Percentiles rank a stretch among this genome's conserved stretches.
These are phyloP conservation scores for Hymenoscyphus fraxineus DNA, from an alignment of 2,329 filamentous ascomycete genomes.

Conservation along the genomic window DNA sequence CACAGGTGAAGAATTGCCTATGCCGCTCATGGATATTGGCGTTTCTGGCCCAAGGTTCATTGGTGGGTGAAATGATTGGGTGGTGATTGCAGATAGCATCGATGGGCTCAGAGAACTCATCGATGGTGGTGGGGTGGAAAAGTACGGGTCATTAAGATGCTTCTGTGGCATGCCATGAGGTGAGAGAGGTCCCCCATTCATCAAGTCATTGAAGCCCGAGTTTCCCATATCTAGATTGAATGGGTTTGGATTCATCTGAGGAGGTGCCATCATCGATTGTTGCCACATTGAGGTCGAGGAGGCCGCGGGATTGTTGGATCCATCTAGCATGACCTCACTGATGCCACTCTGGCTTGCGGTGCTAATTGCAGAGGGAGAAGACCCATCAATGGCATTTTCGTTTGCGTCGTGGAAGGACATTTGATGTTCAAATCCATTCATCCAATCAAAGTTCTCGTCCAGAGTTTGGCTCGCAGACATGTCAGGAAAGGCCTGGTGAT, in stretches of 20 bases:
- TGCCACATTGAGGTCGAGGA: conserved; percentile 63
- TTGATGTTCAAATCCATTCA: conserved; percentile 74
- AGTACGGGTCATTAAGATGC: conserved; percentile 69
- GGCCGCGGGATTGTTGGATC: conserved; percentile 60
- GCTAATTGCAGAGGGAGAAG: conserved; percentile 93
- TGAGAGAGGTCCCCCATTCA: conserved; percentile 68
- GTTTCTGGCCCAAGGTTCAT: conserved; percentile 70
- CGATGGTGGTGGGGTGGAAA: conserved; percentile 72
- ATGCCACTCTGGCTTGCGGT: conserved; percentile 88
- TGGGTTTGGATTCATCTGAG: conserved; percentile 60
- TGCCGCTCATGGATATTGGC: conserved; percentile 64
- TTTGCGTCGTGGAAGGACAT: conserved; percentile 66
- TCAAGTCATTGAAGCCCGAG: conserved; percentile 72
- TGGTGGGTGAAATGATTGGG: conserved; percentile 60
- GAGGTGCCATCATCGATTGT: conserved; percentile 64
- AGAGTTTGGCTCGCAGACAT: conserved; percentile 55
- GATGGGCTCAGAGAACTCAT: conserved; percentile 72
- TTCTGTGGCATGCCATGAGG: conserved; percentile 72
- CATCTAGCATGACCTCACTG: conserved; percentile 88
- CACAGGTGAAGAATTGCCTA: conserved; percentile 50
- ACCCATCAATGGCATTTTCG: conserved; percentile 83
- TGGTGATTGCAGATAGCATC: conserved; percentile 61
- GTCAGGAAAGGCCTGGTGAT: conserved; percentile 53
- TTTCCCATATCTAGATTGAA: conserved; percentile 73
- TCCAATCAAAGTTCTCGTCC: conserved; percentile 83